phyloP scores from a whole-genome alignment of 345 rosid genomes.

The Geranium rotundifolium region DNA sequence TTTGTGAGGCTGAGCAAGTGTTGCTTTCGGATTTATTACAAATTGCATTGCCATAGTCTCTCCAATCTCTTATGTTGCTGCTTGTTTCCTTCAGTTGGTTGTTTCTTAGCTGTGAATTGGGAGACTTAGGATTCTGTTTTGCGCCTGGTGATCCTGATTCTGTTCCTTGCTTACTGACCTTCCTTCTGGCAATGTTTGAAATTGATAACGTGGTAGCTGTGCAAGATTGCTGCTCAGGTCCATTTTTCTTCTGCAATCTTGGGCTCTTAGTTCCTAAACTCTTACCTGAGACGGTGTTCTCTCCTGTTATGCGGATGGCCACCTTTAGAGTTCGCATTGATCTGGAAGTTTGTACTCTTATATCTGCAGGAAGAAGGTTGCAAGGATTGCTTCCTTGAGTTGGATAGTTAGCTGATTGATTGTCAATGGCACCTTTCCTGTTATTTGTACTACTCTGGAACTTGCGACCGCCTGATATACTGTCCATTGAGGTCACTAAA shows the following conservation, averaged over 20 bases:
- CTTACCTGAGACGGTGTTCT: constrained; percentile 12
- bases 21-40: constrained; percentile 47
- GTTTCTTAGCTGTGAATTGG: constrained; percentile 21
- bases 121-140: constrained; percentile 24
- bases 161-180: constrained; percentile 29
- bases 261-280: constrained; percentile 26
- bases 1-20: constrained; percentile 36
- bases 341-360: constrained; percentile 15
- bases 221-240: constrained; percentile 32
- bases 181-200: constrained; percentile 30
- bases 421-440: constrained; percentile 25
- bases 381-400: constrained; percentile 17
- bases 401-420: constrained; percentile 12
- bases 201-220: constrained; percentile 28
- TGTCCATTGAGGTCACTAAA: constrained; percentile 14
- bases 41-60: constrained; percentile 25
- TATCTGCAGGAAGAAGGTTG: constrained; percentile 11
- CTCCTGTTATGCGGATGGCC: constrained; percentile 19
- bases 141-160: constrained; percentile 36
- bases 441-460: constrained; percentile 20
- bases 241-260: constrained; percentile 42
- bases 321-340: constrained; percentile 23
- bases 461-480: constrained; percentile 22
- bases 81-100: constrained; percentile 39
- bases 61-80: constrained; percentile 37